phyloP scores from a whole-genome alignment of 2,329 filamentous ascomycete genomes.

The Laburnicola sp. region DNA sequence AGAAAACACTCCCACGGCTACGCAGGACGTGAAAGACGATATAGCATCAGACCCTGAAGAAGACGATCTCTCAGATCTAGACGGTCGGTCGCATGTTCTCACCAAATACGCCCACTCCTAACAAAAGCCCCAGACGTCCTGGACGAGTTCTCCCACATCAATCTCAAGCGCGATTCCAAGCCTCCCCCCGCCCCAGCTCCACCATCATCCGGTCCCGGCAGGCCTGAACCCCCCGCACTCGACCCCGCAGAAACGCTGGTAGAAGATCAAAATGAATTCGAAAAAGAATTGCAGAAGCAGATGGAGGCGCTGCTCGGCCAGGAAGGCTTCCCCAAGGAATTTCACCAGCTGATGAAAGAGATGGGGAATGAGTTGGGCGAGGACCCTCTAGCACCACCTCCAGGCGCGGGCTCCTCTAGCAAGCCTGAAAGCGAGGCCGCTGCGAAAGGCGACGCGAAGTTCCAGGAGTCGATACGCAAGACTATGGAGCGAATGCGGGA shows the following conservation, averaged over 20 bases:
- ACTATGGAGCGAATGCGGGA: conserved; percentile 97
- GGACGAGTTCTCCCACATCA: conserved; percentile 78
- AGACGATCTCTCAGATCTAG: conserved; percentile 87
- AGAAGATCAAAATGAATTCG: conserved; percentile 68
- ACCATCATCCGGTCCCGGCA: conserved; percentile 46
- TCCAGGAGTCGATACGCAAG: conserved; percentile 88
- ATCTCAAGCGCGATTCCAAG: conserved; percentile 54
- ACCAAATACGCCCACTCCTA: conserved; percentile 7
- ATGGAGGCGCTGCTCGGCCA: conserved; percentile 83
- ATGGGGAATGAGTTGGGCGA: conserved; percentile 49
- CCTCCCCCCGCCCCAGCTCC: conserved; percentile 38
- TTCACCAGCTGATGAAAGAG: conserved; percentile 77
- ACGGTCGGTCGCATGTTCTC: conserved; percentile 60
- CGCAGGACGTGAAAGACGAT: conserved; percentile 22
- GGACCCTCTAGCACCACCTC: conserved; percentile 38
- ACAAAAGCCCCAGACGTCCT: conserved; percentile 69
- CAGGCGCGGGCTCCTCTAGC: conserved; percentile 31
- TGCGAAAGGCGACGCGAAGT: conserved; percentile 64
- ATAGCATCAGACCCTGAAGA: conserved; percentile 83
- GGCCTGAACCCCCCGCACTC: conserved; percentile 26
- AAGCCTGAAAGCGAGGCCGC: conserved; percentile 16
- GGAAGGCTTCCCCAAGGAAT: conserved; percentile 74
- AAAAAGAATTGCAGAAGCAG: conserved; percentile 82
- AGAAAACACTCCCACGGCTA: conserved; percentile 3
- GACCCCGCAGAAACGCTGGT: conserved; percentile 35